Conservation (phyloP, 345 rosid species). For the Cardamine occulta region DNA sequence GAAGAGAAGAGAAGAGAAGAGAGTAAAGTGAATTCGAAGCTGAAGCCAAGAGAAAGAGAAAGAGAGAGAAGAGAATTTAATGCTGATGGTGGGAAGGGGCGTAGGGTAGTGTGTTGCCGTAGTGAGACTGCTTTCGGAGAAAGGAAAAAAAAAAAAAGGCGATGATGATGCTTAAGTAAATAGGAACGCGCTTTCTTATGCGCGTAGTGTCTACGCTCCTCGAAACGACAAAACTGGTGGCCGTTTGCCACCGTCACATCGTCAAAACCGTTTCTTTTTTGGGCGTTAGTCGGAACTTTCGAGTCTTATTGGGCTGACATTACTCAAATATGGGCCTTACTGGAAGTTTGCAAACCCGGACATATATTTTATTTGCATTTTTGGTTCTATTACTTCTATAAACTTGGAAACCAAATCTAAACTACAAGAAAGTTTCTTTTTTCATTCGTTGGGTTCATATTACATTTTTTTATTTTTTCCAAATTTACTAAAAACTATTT, state of each 20-base stretch:
- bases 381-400: background rate
- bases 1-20: conserved; percentile 5
- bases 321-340: conserved; percentile 10
- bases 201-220: conserved; percentile 19
- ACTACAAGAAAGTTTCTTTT: background rate
- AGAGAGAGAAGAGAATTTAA: conserved; percentile 34
- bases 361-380: background rate
- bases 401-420: background rate
- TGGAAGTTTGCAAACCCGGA: background rate
- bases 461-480: background rate
- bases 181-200: background rate
- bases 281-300: conserved; percentile 25
- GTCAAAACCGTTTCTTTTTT: conserved; percentile 43
- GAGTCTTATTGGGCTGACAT: conserved; percentile 10
- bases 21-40: conserved; percentile 40
- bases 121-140: conserved; percentile 44
- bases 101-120: conserved; percentile 48
- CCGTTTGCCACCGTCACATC: conserved; percentile 47
- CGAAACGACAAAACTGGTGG: conserved; percentile 45
- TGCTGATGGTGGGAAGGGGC: conserved; percentile 45
- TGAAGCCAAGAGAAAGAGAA: conserved; percentile 29
- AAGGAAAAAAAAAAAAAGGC: conserved; percentile 7
- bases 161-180: conserved; percentile 20
- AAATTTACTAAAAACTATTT: background rate
- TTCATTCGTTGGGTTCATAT: background rate